Percentiles rank a stretch among this genome's conserved stretches.
These are phyloP conservation scores for Furcasterigmium sp. DNA, from an alignment of 2,329 filamentous ascomycete species.

Conservation along the genomic window DNA sequence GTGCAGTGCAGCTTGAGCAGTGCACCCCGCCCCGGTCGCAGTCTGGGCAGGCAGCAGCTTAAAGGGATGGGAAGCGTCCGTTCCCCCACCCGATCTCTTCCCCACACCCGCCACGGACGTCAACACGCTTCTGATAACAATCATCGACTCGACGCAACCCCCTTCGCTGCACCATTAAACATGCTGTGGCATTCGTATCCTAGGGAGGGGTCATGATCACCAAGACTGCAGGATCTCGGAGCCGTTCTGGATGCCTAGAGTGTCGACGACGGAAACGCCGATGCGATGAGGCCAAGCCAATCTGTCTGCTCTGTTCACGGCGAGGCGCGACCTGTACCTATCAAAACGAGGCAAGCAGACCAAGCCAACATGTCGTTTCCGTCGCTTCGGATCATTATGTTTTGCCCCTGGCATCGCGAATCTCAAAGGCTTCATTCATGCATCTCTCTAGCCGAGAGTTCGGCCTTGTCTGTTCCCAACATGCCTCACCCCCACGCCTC, in stretches of 20 bases:
- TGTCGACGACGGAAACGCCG: conserved; percentile 3
- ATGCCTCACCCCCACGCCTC: background rate
- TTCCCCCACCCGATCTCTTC: too few species aligned
- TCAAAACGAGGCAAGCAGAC: too few species aligned
- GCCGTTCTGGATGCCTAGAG: conserved; percentile 1
- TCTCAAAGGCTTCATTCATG: conserved; percentile 1
- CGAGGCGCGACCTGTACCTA: conserved; percentile 1
- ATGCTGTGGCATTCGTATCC: too few species aligned
- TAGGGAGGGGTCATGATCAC: background rate
- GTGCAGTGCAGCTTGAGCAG: too few species aligned
- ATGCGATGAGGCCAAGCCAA: conserved; percentile 2
- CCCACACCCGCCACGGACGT: too few species aligned
- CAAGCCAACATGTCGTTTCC: background rate
- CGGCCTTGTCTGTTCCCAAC: conserved; percentile 3
- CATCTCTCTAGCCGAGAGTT: conserved; percentile 2
- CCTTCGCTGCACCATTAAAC: too few species aligned
- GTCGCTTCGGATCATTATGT: background rate
- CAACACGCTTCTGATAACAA: too few species aligned
- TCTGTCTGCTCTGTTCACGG: background rate
- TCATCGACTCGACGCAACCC: too few species aligned
- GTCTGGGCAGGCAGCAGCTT: too few species aligned
- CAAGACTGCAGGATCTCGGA: conserved; percentile 1
- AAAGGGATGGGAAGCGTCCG: too few species aligned
- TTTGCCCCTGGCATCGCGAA: background rate
- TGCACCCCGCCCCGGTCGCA: too few species aligned